phyloP scores from a whole-genome alignment of 257 asterid species.

The Solanum sitiens region DNA sequence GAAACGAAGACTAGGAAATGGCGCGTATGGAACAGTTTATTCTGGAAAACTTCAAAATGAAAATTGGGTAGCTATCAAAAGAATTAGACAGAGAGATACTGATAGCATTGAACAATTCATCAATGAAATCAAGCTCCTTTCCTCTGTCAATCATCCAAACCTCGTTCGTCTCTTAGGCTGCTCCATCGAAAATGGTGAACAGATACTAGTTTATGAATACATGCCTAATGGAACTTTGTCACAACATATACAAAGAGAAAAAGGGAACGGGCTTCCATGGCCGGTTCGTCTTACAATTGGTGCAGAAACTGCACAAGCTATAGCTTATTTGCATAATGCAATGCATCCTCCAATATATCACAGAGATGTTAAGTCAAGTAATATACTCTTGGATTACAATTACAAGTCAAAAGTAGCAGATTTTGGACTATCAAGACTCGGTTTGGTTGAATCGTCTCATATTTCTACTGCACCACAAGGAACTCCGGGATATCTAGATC shows the following conservation, averaged over 20 bases:
- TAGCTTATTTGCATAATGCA: slow-evolving; percentile 59
- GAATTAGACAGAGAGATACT: slow-evolving; percentile 33
- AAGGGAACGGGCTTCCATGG: slow-evolving; percentile 47
- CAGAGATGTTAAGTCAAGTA: slow-evolving; percentile 69
- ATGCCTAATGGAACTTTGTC: slow-evolving; percentile 80
- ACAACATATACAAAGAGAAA: slow-evolving; percentile 53
- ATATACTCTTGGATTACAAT: slow-evolving; percentile 50
- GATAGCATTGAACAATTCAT: slow-evolving; percentile 52
- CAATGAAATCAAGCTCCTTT: slow-evolving; percentile 71
- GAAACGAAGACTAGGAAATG: slow-evolving; percentile 56
- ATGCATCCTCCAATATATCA: slow-evolving; percentile 70
- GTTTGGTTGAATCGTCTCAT: slow-evolving; percentile 53
- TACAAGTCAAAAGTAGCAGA: slow-evolving; percentile 65
- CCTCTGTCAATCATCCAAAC: slow-evolving; percentile 69
- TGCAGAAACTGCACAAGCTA: slow-evolving; percentile 67
- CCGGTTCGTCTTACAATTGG: slow-evolving; percentile 53
- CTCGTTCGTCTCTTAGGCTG: slow-evolving; percentile 73
- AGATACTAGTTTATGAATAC: slow-evolving; percentile 66
- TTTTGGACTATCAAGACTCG: slow-evolving; percentile 70
- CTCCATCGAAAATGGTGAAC: slow-evolving; percentile 59
- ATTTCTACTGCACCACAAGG: slow-evolving; percentile 95
- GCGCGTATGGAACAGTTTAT: slow-evolving; percentile 77
- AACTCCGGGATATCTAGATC: slow-evolving; percentile 89
- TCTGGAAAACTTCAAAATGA: slow-evolving; percentile 45
- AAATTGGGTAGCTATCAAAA: slow-evolving; percentile 70